A percentile compares a stretch with the other conserved stretches of the same genome.
Evolutionary conservation across 2,329 filamentous ascomycete species (phyloP).

Genomic region (Fusarium sp.): DNA sequence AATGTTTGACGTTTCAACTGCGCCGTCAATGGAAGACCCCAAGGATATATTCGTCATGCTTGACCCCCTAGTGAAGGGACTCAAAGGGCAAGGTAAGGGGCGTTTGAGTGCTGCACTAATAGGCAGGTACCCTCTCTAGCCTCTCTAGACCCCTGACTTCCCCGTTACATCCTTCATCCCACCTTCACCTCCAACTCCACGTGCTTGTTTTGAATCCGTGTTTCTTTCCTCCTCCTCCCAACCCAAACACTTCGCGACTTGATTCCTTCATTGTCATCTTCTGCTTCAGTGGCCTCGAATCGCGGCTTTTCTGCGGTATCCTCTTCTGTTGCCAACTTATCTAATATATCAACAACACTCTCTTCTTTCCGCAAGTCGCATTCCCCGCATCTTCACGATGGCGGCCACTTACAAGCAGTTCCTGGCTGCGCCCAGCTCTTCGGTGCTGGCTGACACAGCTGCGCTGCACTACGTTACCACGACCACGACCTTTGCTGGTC

Average conservation of each 20-base stretch:
- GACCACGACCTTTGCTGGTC: constrained; percentile 77
- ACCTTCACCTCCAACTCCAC: constrained; percentile 44
- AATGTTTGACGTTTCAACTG: constrained; percentile 31
- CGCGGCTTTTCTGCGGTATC: constrained; percentile 15
- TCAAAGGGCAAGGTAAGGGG: constrained; percentile 18
- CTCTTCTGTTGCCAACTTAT: constrained; percentile 8
- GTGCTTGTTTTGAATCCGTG: constrained; percentile 47
- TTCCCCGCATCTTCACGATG: constrained; percentile 50
- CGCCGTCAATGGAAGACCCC: constrained; percentile 17
- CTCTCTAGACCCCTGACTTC: constrained; percentile 33
- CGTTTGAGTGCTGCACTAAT: constrained; percentile 18
- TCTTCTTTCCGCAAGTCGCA: constrained; percentile 30
- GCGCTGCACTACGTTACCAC: constrained; percentile 92
- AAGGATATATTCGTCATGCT: constrained; percentile 9
- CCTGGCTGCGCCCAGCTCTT: constrained; percentile 73
- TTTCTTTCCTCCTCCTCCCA: constrained; percentile 39
- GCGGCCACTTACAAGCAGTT: constrained; percentile 76
- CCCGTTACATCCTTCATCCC: constrained; percentile 28
- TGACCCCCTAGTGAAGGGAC: constrained; percentile 16
- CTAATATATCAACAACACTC: constrained; percentile 17
- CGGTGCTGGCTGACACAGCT: constrained; percentile 73
- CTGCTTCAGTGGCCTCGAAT: constrained; percentile 26
- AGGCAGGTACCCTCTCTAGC: constrained; percentile 34
- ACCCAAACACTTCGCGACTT: constrained; percentile 10
- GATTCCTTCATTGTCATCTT: constrained; percentile 20